Evolutionary conservation across 2,329 filamentous ascomycete genomes (phyloP).

Genomic region (Aspergillus sp.): DNA sequence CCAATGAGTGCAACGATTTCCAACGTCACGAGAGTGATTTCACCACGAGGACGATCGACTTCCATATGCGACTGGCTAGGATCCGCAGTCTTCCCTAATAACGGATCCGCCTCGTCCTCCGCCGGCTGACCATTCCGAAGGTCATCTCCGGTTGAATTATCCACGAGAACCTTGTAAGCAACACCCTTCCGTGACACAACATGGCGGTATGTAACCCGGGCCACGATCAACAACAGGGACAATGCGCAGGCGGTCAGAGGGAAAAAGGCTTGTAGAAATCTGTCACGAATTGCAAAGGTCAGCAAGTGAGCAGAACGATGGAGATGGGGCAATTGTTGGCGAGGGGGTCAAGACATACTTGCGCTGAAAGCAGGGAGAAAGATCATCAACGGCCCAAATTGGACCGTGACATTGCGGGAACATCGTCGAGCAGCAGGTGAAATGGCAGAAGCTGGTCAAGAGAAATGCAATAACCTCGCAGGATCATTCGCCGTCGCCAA

Average conservation of each 20-base stretch:
- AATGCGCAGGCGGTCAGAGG: conserved; percentile 61
- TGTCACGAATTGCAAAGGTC: conserved; percentile 28
- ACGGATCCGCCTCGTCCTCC: conserved; percentile 46
- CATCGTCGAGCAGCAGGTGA: conserved; percentile 31
- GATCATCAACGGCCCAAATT: conserved; percentile 53
- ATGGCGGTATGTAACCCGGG: conserved; percentile 48
- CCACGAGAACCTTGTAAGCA: conserved; percentile 46
- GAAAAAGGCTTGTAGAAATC: conserved; percentile 70
- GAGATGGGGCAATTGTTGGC: conserved; percentile 1
- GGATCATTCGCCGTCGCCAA: conserved; percentile 5
- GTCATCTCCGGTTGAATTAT: conserved; percentile 30
- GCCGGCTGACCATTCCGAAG: conserved; percentile 48
- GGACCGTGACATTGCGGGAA: conserved; percentile 49
- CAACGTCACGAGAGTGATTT: conserved; percentile 58
- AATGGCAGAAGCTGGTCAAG: not conserved
- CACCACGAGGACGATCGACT: conserved; percentile 64
- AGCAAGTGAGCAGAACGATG: conserved; percentile 7
- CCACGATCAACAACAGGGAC: conserved; percentile 59
- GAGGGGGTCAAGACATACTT: conserved; percentile 30
- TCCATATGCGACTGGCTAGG: conserved; percentile 45
- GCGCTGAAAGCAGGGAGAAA: conserved; percentile 52
- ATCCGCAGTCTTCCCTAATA: conserved; percentile 46
- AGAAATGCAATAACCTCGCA: conserved; percentile 2
- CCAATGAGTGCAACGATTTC: conserved; percentile 68
- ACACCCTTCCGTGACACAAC: conserved; percentile 44